Evolutionary conservation across 2,329 filamentous ascomycete species (phyloP), one percentile per base, ranked within the genome.

Genomic region (Teratosphaeria viscida): DNA sequence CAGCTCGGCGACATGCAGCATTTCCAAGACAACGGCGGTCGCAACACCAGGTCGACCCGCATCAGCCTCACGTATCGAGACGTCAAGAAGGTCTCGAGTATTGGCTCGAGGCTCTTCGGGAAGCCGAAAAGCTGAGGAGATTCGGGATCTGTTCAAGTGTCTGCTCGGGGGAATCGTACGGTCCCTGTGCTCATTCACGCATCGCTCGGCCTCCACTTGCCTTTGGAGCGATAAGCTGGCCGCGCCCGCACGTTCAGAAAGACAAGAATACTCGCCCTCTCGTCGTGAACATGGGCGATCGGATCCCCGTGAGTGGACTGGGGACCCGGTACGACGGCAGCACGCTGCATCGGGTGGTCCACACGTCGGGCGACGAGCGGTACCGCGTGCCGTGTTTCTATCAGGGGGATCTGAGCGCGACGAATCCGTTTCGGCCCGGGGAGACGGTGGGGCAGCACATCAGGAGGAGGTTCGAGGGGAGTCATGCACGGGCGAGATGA

Each of bases 51-150:
- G 52, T 73, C 76, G 52, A 85, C 79, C 11, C 82, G 89, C 59
- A 83, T 85, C 29, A 92, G 89, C 73, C 76, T 92, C 64, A 94
- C 89, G 1, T 92, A 94, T 71, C 82, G 92, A 64, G 92, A 97
- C 76, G 92, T 97, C 49, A 76, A 92, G 65, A 89, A 87, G 68
- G 88, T 95, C 19, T 87, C 87, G 7, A 89, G 85, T 65, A 74
- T 90, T 26, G 88, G 87, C 32, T 84, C 78, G 70, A 89, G 85
- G 67, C 75, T 92, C 58, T 85, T 82, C 62, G 79, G 82, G 4
- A 70, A 68, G 61, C 57, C 59, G 23, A 67, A 53, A 59, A 39
- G 29, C 26, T 59, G 61, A 63, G 14, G n/a, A 7, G 4, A 2
- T 14, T 16, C 2, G 4, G 16, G 4, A 1, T 5, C 11, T 16